phyloP scores from a whole-genome alignment of 208 protist genomes.

The Leishmania guyanensis region DNA sequence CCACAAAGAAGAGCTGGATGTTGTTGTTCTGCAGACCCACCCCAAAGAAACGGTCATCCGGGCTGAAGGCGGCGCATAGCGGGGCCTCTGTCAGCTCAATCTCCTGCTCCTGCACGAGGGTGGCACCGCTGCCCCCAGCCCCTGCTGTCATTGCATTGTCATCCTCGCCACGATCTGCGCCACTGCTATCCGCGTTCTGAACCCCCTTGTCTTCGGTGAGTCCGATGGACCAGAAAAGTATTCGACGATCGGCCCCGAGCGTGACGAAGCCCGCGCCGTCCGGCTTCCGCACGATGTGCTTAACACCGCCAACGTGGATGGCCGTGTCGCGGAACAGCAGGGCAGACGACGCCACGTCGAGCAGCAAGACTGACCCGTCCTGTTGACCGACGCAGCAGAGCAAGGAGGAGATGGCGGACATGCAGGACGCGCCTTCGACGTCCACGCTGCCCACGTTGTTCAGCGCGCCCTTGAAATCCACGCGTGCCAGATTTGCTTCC shows the following conservation, averaged over 20 bases:
- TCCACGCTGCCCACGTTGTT: conserved; percentile 56
- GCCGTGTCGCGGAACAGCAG: conserved; percentile 88
- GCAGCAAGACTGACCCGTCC: conserved; percentile 72
- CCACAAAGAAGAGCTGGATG: conserved; percentile 97
- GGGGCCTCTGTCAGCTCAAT: conserved; percentile 96
- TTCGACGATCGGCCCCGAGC: conserved; percentile 80
- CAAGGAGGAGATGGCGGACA: conserved; percentile 65
- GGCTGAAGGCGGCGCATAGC: conserved; percentile 80
- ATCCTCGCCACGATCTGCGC: not conserved
- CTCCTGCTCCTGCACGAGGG: conserved; percentile 73
- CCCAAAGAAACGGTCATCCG: conserved; percentile 89
- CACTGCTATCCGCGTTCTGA: not conserved
- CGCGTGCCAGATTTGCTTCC: conserved; percentile 67
- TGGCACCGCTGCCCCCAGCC: conserved; percentile 18
- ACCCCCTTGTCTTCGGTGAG: conserved; percentile 38
- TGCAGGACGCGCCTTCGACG: conserved; percentile 53
- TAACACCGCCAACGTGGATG: conserved; percentile 85
- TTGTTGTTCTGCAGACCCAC: conserved; percentile 97
- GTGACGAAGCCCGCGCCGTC: conserved; percentile 77
- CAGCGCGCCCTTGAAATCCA: conserved; percentile 57
- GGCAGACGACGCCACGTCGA: conserved; percentile 62
- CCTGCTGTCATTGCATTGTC: conserved; percentile 2
- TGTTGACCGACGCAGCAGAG: conserved; percentile 76
- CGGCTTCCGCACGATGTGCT: conserved; percentile 47
- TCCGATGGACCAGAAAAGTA: conserved; percentile 82